A percentile compares a stretch with the other conserved stretches of the same genome.
Conservation (phyloP, 352 stramenopile genomes). For the Thraustochytrium sp. region DNA sequence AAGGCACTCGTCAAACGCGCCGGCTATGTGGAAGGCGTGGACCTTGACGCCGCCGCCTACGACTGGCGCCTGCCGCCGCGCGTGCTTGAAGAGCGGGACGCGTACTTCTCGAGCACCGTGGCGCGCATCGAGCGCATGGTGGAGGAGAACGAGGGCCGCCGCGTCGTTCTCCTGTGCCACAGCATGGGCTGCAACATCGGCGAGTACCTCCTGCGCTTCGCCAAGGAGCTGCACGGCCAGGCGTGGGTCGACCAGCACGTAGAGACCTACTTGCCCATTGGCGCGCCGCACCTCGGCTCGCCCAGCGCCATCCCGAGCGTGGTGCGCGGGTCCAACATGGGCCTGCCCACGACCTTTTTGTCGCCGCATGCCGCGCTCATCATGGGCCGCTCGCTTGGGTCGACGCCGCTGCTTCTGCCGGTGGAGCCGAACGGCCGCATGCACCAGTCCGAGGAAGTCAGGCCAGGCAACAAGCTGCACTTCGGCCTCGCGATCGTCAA, state of each 20-base stretch:
- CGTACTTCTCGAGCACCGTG: constrained; percentile 57
- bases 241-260: constrained; percentile 51
- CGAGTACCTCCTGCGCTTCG: constrained; percentile 55
- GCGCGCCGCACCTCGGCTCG: constrained; percentile 50
- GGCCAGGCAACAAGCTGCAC: neutral
- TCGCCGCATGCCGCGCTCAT: constrained; percentile 13
- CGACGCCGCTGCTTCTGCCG: neutral
- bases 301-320: constrained; percentile 45
- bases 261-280: constrained; percentile 48
- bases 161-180: constrained; percentile 56
- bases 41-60: constrained; percentile 55
- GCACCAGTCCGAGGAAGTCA: neutral
- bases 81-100: constrained; percentile 52
- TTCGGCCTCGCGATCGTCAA: neutral
- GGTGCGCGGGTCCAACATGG: constrained; percentile 51
- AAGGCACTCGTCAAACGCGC: constrained; percentile 43
- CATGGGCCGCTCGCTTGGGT: constrained; percentile 18
- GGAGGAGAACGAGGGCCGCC: constrained; percentile 43
- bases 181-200: constrained; percentile 49
- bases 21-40: neutral
- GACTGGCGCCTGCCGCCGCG: constrained; percentile 53
- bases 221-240: constrained; percentile 17
- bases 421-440: neutral
- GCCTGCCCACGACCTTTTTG: constrained; percentile 40
- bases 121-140: constrained; percentile 52